These are phyloP conservation scores for Lathyrus aphaca DNA, from an alignment of 306 rosid species.

Conservation along the genomic window DNA sequence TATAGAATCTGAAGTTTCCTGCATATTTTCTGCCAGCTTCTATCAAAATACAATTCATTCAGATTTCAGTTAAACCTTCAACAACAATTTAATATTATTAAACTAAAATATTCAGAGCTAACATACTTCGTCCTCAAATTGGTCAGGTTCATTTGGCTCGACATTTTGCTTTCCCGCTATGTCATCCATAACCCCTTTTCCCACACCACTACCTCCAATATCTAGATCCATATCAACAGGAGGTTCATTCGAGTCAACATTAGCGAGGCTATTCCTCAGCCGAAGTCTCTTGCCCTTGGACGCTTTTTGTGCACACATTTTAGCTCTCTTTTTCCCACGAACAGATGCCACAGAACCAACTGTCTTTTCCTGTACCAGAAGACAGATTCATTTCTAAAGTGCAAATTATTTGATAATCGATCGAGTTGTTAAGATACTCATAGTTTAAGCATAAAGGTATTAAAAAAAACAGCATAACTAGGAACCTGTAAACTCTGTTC, in stretches of 20 bases:
- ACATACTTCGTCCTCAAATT: conserved; percentile 44
- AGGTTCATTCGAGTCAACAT: conserved; percentile 44
- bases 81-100: conserved; percentile 21
- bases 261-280: not conserved
- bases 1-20: conserved; percentile 41
- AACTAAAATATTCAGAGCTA: conserved; percentile 1
- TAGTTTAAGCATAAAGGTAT: not conserved
- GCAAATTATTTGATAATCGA: not conserved
- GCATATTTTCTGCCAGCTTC: conserved; percentile 56
- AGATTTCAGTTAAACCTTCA: conserved; percentile 34
- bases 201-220: conserved; percentile 37
- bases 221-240: conserved; percentile 42
- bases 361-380: conserved; percentile 34
- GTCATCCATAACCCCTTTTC: conserved; percentile 36
- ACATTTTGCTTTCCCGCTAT: conserved; percentile 35
- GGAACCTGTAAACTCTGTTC: conserved; percentile 57
- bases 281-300: conserved; percentile 34
- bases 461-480: conserved; percentile 23
- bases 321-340: conserved; percentile 46
- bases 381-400: conserved; percentile 6
- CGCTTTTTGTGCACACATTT: conserved; percentile 14
- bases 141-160: conserved; percentile 40
- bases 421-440: conserved; percentile 21
- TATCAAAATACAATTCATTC: conserved; percentile 32
- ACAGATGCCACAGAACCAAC: conserved; percentile 35